Evolutionary conservation across 352 stramenopile species (phyloP), one percentile per base, ranked within the genome.

Genomic region (Pythium phragmiticola): DNA sequence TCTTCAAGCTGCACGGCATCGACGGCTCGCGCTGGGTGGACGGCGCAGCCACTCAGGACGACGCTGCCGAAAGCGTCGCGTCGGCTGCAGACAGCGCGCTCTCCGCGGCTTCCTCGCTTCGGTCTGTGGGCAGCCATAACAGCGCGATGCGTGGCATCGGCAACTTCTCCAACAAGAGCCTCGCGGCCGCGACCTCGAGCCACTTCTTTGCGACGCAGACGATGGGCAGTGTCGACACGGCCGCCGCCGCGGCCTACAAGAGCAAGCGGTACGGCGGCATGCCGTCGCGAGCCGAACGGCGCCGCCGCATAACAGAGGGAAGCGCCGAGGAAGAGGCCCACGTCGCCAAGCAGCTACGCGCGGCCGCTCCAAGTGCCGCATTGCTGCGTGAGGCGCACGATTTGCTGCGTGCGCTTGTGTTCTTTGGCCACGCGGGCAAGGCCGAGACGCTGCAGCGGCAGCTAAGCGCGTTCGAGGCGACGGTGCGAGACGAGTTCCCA

Each of bases 41-140:
- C 8, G 45, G 39, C 45, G n/a, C 41, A 4, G 2, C 8, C 6
- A 14, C 5, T 17, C 65, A 76, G 19, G 64, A 49, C 28, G 74
- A 72, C 26, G 63, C 77, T 14, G 61, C 62, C 23, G 34, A 39
- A 11, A 70, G 79, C 19, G 79, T 84, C 46, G 68, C 79, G n/a
- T 90, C 80, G 2, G 76, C 76, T 14, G 70, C 68, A 14, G 65
- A 77, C 46, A 89, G 79, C 19, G 83, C 80, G 51, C 63, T 88
- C n/a, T 90, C 80, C 16, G 76, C 74, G 26, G 70, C 73, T 34
- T 89, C 73, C 37, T 91, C 80, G 14, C 72, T 84, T 60, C 83
- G 79, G 56, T 91, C 82, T 0, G 78, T 93, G 8, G 84, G 84
- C 34, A 93, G 84, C 65, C 84, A 93, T 75, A 93, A 93, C 62